Base-by-base conservation (phyloP, 352 stramenopile species). In the Phytophthora agathidicida region DNA sequence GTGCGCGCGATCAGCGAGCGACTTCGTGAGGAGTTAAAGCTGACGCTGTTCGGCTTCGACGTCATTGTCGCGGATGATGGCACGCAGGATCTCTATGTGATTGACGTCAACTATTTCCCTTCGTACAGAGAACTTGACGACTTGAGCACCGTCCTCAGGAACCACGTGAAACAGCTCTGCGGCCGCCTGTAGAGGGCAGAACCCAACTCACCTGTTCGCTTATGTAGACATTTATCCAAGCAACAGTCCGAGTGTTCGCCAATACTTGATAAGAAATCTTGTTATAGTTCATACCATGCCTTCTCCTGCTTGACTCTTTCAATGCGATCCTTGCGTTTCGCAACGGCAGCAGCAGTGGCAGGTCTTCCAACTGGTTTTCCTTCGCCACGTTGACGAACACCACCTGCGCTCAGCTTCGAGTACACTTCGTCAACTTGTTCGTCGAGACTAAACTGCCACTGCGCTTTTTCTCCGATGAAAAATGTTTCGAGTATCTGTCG, bases 81-180 rank as follows among this genome's bases (percentile, higher is more conserved):
- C 22, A 76, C 66, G 16, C 50, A 71, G 14, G 77, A 84, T 23
- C 66, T 88, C 20, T 83, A 79, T 39, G 86, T 95, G 28, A 90
- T 95, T 52, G 86, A 95, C 41, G 80, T 95, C 56, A 95, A 95
- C 65, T 95, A 95, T 63, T 95, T 95, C 48, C 86, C 86, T 39
- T 95, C 86, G 4, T 94, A 92, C 69, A 88, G 86, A 41, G 86
- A 94, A 60, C 63, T 94, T 27, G 72, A 87, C 13, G 74, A 88
- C 46, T 86, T 94, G 63, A 75, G 73, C 50, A 24, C 49, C 3
- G 48, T 79, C 10, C 67, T 94, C 46, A 82, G 83, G 11, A 69
- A 64, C 19, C 84, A 92, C 67, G 75, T 94, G 41, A 77, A 73
- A 48, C 65, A 70, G 36, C 23, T 63, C 13, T 86, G 77, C 14